Conservation (phyloP, 2,329 filamentous ascomycete genomes). For the Fusarium verrucosum region DNA sequence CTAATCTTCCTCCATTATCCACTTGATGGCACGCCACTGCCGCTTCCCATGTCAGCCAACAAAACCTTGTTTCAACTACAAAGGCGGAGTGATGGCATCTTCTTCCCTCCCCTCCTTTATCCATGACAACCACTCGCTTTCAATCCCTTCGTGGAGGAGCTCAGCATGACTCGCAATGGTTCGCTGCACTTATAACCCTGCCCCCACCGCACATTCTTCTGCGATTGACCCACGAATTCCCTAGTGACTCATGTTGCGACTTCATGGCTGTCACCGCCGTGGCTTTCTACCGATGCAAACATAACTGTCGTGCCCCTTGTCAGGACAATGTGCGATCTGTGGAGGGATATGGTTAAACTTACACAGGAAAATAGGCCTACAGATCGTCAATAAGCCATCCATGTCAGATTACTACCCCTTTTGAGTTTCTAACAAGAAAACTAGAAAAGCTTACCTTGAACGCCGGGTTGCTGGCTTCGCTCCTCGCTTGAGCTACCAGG, state of each 20-base stretch:
- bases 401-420: conserved; percentile 7
- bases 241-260: not conserved
- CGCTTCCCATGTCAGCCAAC: conserved; percentile 24
- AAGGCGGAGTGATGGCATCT: not conserved
- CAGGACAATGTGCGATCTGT: not conserved
- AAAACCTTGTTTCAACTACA: conserved; percentile 42
- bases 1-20: conserved; percentile 30
- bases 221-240: not conserved
- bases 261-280: conserved; percentile 25
- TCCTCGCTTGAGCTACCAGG: conserved; percentile 64
- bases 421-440: not conserved
- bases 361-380: conserved; percentile 71
- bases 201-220: not conserved
- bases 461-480: conserved; percentile 61
- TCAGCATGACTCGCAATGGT: not conserved
- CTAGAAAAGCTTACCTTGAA: conserved; percentile 59
- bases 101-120: not conserved
- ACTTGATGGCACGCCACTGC: conserved; percentile 34
- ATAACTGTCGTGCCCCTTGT: conserved; percentile 55
- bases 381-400: not conserved
- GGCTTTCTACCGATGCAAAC: conserved; percentile 71
- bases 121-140: not conserved
- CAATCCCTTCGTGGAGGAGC: not conserved
- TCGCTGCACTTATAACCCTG: not conserved
- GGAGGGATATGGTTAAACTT: conserved; percentile 45